Evolutionary conservation across 192 early-diverging fungal species (phyloP).

Genomic region (Coemansia sp.): DNA sequence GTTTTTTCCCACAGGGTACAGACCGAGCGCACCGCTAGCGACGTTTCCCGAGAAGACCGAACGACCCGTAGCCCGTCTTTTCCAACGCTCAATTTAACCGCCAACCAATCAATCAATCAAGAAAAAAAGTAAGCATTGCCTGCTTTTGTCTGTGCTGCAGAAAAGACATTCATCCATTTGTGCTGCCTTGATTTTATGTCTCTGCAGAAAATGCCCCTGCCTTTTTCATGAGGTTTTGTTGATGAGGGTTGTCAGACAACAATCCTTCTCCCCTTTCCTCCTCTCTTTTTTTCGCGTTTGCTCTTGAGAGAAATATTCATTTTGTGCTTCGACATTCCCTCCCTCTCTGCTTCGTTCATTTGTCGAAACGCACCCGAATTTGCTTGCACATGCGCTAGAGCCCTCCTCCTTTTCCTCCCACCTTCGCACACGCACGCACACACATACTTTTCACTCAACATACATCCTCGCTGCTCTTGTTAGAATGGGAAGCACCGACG

Average conservation of each 20-base stretch:
- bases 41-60: background rate
- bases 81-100: background rate
- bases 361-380: background rate
- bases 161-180: too few relatives aligned
- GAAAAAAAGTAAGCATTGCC: background rate
- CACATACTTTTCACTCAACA: background rate
- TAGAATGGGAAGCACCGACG: conserved; percentile 31
- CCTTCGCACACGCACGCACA: too few relatives aligned
- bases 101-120: background rate
- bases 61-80: background rate
- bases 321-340: conserved; percentile 2
- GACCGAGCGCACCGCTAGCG: background rate
- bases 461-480: background rate
- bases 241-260: background rate
- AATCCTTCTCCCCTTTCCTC: background rate
- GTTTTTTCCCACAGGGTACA: background rate
- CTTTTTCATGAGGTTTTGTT: background rate
- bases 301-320: background rate
- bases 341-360: background rate
- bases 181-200: conserved; percentile 1
- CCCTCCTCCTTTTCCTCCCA: background rate
- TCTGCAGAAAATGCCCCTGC: background rate
- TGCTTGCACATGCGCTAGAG: background rate
- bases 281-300: conserved; percentile 3
- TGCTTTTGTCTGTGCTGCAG: too few relatives aligned